phyloP scores from a whole-genome alignment of 371 early-diverging fungal species.

The Zychaea mexicana region DNA sequence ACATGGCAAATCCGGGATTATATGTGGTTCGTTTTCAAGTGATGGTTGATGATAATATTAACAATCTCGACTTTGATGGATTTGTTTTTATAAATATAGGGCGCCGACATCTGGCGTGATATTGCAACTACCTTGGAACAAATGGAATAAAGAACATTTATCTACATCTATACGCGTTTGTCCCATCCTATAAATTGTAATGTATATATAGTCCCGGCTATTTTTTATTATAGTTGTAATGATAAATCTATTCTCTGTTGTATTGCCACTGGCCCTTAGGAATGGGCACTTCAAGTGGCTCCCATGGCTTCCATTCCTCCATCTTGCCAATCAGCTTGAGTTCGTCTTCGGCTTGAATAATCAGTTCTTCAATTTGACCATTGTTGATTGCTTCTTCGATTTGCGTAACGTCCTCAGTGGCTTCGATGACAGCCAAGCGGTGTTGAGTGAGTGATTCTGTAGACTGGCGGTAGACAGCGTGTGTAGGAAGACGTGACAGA shows the following conservation, averaged over 20 bases:
- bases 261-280: constrained; percentile 88
- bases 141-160: constrained; percentile 6
- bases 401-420: constrained; percentile 66
- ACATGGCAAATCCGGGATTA: not conserved
- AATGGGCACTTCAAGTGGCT: constrained; percentile 77
- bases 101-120: constrained; percentile 67
- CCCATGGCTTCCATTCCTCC: constrained; percentile 87
- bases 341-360: constrained; percentile 88
- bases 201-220: too few species aligned
- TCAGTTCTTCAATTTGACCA: constrained; percentile 93
- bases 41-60: too few species aligned
- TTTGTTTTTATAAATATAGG: constrained; percentile 25
- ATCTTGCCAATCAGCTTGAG: constrained; percentile 77
- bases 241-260: constrained; percentile 35
- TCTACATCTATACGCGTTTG: too few species aligned
- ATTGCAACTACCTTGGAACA: constrained; percentile 63
- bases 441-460: constrained; percentile 78
- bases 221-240: constrained; percentile 4
- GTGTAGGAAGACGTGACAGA: constrained; percentile 73
- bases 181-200: too few species aligned
- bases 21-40: too few species aligned
- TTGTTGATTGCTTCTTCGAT: constrained; percentile 78
- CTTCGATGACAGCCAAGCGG: constrained; percentile 75
- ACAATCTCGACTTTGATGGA: not conserved
- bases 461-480: constrained; percentile 84